Conservation (phyloP, 306 rosid species). For the Lathyrus aphaca region DNA sequence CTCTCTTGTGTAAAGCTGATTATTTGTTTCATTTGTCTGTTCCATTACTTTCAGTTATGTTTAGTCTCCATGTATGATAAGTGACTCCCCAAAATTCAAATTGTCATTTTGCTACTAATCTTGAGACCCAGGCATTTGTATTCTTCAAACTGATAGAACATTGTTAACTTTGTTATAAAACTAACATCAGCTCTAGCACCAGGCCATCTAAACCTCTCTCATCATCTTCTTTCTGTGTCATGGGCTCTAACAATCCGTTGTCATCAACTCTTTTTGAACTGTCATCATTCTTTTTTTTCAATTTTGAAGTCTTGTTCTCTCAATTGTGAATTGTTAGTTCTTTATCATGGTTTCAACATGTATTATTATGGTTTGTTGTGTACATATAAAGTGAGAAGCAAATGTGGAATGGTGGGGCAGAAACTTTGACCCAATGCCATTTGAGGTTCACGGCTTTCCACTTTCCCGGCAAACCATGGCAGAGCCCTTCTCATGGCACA, state of each 20-base stretch:
- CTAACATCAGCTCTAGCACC: background rate
- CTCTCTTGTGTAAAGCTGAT: background rate
- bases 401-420: background rate
- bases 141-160: background rate
- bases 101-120: background rate
- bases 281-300: background rate
- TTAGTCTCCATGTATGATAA: conserved; percentile 18
- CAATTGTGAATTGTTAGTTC: background rate
- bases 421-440: background rate
- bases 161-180: background rate
- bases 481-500: background rate
- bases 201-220: background rate
- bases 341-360: background rate
- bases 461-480: background rate
- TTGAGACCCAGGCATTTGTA: background rate
- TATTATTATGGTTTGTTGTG: background rate
- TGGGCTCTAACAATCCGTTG: background rate
- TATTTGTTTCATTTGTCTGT: background rate
- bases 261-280: conserved; percentile 5
- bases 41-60: background rate
- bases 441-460: background rate
- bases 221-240: background rate
- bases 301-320: background rate
- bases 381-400: background rate
- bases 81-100: conserved; percentile 1